Base-by-base conservation (phyloP, 495 filamentous ascomycete species). In the Rostrohypoxylon terebratum region DNA sequence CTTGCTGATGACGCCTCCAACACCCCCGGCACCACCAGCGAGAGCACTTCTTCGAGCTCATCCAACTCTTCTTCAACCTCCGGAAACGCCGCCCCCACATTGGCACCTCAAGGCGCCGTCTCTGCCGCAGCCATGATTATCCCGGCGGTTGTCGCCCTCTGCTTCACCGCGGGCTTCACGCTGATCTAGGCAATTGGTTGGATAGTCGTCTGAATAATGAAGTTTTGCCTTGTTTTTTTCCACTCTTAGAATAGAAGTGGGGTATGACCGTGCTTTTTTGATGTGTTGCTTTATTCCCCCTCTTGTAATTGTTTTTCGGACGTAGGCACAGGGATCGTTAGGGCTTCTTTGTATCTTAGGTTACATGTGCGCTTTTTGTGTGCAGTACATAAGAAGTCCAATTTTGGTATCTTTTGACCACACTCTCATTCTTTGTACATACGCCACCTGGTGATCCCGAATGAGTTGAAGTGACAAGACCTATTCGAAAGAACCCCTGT, bases 1-100 rank as follows among this genome's bases (percentile, higher is more conserved):
- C 76, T 86, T 4, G 69, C 75, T 21, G 77, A 82, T 36, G 82
- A 83, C 54, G 74, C 66, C 59, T 61, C 73, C 51, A 85, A 86
- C 76, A 71, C 59, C 21, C 71, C 74, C n/a, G 66, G 60, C 9
- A 20, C 13, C 36, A 25, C 51, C 21, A 44, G 70, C 48, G 50
- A 53, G 23, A 60, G 63, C 33, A 60, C 68, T 4, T 25, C 55
- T 58, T 54, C 55, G 23, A 31, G 23, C 40, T 55, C 71, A 8
- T 44, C 44, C 8, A 42, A 58, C 21, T 47, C 65, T 7, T 55
- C 51, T 7, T 55, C 51, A 11, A 10, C 51, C 3, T 45, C 63
- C 1, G 50, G 45, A n/a, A 78, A 57, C 33, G 76, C 76, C 21
- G 68, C 71, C 7, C 53, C 76, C 53, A 72, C 59, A 11, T 34